These are phyloP conservation scores for Metschnikowia drakensbergensis DNA, from an alignment of 805 yeast species.

Conservation along the genomic window DNA sequence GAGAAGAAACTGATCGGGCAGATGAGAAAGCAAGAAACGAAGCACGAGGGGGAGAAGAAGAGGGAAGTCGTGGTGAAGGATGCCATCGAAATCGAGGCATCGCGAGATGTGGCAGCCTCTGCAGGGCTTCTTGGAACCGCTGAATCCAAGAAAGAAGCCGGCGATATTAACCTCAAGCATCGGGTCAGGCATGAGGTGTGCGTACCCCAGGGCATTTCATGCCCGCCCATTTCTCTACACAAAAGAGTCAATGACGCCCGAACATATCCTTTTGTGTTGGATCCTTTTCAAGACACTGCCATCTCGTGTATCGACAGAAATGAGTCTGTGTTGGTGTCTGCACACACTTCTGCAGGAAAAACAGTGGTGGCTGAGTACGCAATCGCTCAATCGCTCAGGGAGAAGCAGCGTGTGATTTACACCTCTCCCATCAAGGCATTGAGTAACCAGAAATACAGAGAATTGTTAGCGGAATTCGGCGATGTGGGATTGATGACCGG, in stretches of 20 bases:
- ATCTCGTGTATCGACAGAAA: constrained; percentile 92
- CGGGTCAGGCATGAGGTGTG: constrained; percentile 98
- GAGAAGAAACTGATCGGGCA: neutral
- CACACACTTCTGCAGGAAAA: constrained; percentile 97
- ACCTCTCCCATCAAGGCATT: constrained; percentile 95
- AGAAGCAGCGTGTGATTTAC: constrained; percentile 89
- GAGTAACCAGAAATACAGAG: constrained; percentile 92
- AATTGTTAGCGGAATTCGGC: constrained; percentile 85
- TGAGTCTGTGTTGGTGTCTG: constrained; percentile 94
- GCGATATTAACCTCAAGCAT: constrained; percentile 66
- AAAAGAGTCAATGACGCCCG: constrained; percentile 76
- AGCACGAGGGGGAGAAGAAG: constrained; percentile 42
- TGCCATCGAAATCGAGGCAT: constrained; percentile 82
- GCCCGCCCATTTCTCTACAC: constrained; percentile 85
- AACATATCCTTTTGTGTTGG: constrained; percentile 86
- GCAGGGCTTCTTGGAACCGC: constrained; percentile 53
- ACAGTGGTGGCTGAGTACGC: constrained; percentile 97
- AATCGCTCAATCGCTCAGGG: constrained; percentile 88
- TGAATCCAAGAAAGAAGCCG: constrained; percentile 22
- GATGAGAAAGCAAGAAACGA: constrained; percentile 22
- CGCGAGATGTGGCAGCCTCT: constrained; percentile 82
- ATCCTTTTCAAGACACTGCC: constrained; percentile 97
- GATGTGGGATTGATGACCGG: constrained; percentile 99
- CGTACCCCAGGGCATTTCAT: constrained; percentile 86
- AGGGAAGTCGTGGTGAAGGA: constrained; percentile 79